Evolutionary conservation across 2,329 filamentous ascomycete genomes (phyloP).

Genomic region (Cercospora citrullina): DNA sequence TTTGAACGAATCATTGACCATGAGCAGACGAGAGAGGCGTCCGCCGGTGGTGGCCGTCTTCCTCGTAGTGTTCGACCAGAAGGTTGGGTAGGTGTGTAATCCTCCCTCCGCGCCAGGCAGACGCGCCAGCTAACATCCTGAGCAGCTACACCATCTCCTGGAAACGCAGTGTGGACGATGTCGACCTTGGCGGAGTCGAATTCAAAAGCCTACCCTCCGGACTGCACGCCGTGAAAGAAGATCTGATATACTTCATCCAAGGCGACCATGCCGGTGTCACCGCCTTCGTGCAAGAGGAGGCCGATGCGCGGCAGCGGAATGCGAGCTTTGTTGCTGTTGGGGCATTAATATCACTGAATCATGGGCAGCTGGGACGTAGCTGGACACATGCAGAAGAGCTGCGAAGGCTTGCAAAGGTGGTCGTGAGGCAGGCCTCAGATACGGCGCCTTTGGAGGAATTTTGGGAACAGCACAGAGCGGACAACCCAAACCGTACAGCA

Average conservation of each 20-base stretch:
- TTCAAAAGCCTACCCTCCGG: slow-evolving; percentile 96
- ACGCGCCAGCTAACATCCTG: background rate
- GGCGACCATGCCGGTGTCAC: slow-evolving; percentile 78
- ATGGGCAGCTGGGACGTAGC: slow-evolving; percentile 79
- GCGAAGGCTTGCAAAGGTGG: slow-evolving; percentile 70
- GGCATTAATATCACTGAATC: slow-evolving; percentile 81
- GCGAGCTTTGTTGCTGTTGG: slow-evolving; percentile 93
- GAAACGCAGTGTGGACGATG: slow-evolving; percentile 70
- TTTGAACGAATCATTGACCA: background rate
- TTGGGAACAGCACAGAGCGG: slow-evolving; percentile 65
- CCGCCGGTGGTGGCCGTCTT: slow-evolving; percentile 41
- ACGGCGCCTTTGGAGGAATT: slow-evolving; percentile 71
- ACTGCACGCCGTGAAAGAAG: slow-evolving; percentile 81
- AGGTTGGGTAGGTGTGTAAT: slow-evolving; percentile 37
- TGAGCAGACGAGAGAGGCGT: slow-evolving; percentile 17
- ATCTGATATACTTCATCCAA: slow-evolving; percentile 91
- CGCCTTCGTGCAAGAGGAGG: slow-evolving; percentile 83
- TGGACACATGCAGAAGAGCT: slow-evolving; percentile 83
- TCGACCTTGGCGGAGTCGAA: slow-evolving; percentile 77
- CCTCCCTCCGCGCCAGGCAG: background rate
- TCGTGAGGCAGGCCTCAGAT: slow-evolving; percentile 63
- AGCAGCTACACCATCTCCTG: slow-evolving; percentile 76
- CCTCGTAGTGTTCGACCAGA: slow-evolving; percentile 41
- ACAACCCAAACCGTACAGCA: background rate
- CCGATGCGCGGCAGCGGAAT: slow-evolving; percentile 76